phyloP scores from a whole-genome alignment of 192 early-diverging fungal species.

The Dissophora globulifera region DNA sequence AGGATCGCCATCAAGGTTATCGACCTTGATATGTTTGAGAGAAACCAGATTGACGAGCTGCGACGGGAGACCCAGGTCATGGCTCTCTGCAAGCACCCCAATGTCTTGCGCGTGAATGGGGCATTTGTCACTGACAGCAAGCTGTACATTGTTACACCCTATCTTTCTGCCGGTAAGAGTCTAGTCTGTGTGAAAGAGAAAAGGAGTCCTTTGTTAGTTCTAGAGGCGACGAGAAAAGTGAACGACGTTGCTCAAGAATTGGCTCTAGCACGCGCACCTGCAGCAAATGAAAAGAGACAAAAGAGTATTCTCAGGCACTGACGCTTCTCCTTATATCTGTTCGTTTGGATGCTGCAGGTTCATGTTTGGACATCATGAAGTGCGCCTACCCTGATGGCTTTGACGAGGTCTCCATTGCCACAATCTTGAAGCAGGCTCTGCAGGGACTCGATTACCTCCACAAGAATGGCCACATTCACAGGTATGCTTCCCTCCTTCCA shows the following conservation, averaged over 20 bases:
- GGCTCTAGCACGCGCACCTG: no score
- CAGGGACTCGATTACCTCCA: slow-evolving; percentile 75
- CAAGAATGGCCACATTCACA: slow-evolving; percentile 73
- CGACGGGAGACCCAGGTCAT: slow-evolving; percentile 89
- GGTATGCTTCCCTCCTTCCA: slow-evolving; percentile 11
- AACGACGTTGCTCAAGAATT: no score
- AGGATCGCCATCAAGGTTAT: slow-evolving; percentile 86
- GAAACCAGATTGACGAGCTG: slow-evolving; percentile 92
- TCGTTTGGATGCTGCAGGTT: slow-evolving; percentile 57
- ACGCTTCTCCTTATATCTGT: neutral
- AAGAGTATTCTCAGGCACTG: no score
- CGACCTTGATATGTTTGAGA: slow-evolving; percentile 90
- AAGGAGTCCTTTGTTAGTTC: no score
- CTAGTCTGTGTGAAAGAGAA: no score
- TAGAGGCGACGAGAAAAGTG: no score
- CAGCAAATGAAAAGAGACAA: no score
- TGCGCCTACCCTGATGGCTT: slow-evolving; percentile 84
- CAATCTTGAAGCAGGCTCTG: slow-evolving; percentile 81
- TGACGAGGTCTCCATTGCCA: slow-evolving; percentile 81
- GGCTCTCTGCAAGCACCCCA: slow-evolving; percentile 87
- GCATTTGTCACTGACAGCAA: slow-evolving; percentile 86
- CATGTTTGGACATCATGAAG: slow-evolving; percentile 91
- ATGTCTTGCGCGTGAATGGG: slow-evolving; percentile 84
- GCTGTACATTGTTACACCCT: slow-evolving; percentile 88
- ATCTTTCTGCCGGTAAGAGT: slow-evolving; percentile 69